phyloP scores from a whole-genome alignment of 176 grass and related monocot species.

The Rhipidocladum racemiflorum region DNA sequence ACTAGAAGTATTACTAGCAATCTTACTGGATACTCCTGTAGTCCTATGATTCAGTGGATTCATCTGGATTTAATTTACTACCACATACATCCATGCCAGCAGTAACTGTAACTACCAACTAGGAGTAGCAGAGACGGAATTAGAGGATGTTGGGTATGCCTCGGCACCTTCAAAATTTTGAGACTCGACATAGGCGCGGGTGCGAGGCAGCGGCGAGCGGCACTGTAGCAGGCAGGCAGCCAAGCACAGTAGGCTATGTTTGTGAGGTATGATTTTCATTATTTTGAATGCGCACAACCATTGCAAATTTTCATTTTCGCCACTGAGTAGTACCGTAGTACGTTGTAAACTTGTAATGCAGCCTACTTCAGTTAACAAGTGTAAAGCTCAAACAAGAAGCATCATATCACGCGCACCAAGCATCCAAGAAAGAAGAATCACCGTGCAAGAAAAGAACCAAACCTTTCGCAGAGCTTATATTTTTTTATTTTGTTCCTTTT shows the following conservation, averaged over 20 bases:
- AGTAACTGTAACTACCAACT: neutral
- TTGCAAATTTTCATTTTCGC: no score
- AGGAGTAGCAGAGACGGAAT: no score
- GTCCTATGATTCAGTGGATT: neutral
- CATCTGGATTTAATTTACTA: neutral
- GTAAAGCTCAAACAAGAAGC: slow-evolving; percentile 20
- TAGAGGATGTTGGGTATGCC: no score
- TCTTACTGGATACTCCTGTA: neutral
- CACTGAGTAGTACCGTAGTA: no score
- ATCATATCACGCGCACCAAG: slow-evolving; percentile 12
- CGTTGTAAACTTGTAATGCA: neutral
- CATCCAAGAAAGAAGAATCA: slow-evolving; percentile 24
- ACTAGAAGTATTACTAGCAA: neutral
- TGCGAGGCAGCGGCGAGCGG: no score
- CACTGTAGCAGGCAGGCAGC: no score
- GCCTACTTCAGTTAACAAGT: slow-evolving; percentile 10
- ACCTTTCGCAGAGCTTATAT: neutral
- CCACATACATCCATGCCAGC: neutral
- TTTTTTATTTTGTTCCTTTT: neutral
- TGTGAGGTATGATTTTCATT: no score
- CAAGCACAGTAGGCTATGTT: no score
- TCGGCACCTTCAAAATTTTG: no score
- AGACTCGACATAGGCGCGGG: no score
- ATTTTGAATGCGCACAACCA: no score
- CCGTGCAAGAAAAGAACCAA: slow-evolving; percentile 43